These are phyloP conservation scores for Tricholoma terreum DNA, from an alignment of 768 basidiomycete genomes.

Conservation along the genomic window DNA sequence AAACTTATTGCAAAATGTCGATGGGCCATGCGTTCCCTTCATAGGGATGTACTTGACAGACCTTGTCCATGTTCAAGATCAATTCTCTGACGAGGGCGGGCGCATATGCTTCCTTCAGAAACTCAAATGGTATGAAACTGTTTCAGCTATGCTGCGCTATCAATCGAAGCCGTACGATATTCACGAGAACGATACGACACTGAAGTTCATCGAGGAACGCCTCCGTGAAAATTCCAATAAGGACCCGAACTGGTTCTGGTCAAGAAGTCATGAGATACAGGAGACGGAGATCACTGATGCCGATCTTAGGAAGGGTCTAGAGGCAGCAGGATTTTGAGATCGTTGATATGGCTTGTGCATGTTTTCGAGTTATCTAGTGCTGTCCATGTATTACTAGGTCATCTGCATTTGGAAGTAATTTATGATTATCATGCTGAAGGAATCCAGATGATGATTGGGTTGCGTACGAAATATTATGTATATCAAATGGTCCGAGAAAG, in stretches of 20 bases:
- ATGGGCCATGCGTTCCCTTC: constrained; percentile 66
- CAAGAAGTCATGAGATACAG: constrained; percentile 57
- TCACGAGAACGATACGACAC: constrained; percentile 41
- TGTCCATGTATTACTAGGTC: not conserved
- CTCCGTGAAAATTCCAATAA: constrained; percentile 38
- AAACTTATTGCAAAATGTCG: constrained; percentile 41
- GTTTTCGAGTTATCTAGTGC: not conserved
- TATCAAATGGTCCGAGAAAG: constrained; percentile 39
- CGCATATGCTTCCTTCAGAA: constrained; percentile 53
- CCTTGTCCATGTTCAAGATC: constrained; percentile 53
- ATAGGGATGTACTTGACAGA: constrained; percentile 62
- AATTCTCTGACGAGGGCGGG: constrained; percentile 39
- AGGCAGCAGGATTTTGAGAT: constrained; percentile 60
- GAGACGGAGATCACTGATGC: constrained; percentile 56
- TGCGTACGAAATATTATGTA: constrained; percentile 32
- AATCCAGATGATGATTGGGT: constrained; percentile 9
- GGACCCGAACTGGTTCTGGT: constrained; percentile 55
- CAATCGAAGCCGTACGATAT: constrained; percentile 52
- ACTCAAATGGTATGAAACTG: constrained; percentile 53
- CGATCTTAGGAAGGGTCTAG: constrained; percentile 64
- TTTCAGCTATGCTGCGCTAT: constrained; percentile 54
- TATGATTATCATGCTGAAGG: constrained; percentile 4
- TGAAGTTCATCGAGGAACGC: constrained; percentile 45
- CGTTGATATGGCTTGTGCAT: not conserved
- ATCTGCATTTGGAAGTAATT: not conserved